Evolutionary conservation across 805 yeast genomes (phyloP), one percentile per base, ranked within the genome.

Genomic region (Ogataea nitratoaversa): DNA sequence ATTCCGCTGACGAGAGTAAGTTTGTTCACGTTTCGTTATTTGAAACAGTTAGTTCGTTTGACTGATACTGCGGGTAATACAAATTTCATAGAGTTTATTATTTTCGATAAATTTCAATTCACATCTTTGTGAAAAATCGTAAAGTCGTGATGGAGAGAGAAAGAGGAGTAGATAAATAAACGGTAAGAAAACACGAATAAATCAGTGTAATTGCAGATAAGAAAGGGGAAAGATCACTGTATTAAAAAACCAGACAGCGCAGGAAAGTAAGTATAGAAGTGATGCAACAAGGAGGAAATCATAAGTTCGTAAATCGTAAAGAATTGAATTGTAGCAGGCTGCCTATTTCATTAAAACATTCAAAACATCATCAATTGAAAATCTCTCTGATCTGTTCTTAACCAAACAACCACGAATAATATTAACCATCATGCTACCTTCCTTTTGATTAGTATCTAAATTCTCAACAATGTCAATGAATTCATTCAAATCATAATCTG

Each of bases 341-440:
- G 25, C 13, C 14, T 23, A 33, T 14, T 18, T 19, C 29, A 32
- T 25, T 35, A 49, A 23, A 12, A 47, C n/a, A 14, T 31, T n/a
- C 13, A 52, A 24, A 5, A 76, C 65, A 39, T 60, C 58, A 13
- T 68, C 69, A 30, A 79, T 61, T 41, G 65, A 71, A 70, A 78
- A 68, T 42, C 90, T 63, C 42, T 68, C 62, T n/a, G 71, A 65
- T 23, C 72, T 60, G 49, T 80, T 74, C 36, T 64, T 61, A 17
- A 68, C 68, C 50, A 84, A 64, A 49, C 87, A 79, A 3, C 83
- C 81, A 19, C 53, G 47, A 2, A 82, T 64, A 4, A 76, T 59
- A 8, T 60, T 60, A 8, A 14, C 8, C 18, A 44, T 27, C 17
- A 25, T 13, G 7, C 22, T 20, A 4, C 34, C 36, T 19, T 36